These are phyloP conservation scores for Delonix regia DNA, from an alignment of 306 rosid genomes.

Conservation along the genomic window DNA sequence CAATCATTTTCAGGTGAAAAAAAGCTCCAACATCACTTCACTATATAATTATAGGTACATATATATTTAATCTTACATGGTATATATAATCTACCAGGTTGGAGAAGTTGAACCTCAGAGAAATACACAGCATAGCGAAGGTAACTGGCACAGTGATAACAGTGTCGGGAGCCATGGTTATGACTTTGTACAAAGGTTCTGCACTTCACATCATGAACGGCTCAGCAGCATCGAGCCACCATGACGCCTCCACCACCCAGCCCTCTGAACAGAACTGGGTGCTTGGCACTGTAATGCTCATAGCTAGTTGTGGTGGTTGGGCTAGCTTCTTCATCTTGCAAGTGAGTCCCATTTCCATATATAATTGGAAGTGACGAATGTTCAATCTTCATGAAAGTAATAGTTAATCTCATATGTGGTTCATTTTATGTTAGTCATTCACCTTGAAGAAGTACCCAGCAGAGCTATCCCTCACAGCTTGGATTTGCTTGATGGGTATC, in stretches of 20 bases:
- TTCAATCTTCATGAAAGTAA: background rate
- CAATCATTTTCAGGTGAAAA: slow-evolving; percentile 84
- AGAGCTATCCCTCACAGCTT: slow-evolving; percentile 87
- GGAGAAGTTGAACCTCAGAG: slow-evolving; percentile 71
- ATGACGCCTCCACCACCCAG: slow-evolving; percentile 21
- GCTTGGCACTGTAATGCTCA: slow-evolving; percentile 68
- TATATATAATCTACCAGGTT: too few species aligned
- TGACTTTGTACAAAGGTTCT: slow-evolving; percentile 97
- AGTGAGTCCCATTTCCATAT: slow-evolving; percentile 53
- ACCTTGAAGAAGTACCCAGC: slow-evolving; percentile 94
- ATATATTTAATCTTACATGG: too few species aligned
- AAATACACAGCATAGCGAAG: slow-evolving; percentile 78
- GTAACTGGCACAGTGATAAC: slow-evolving; percentile 80
- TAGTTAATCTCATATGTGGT: slow-evolving; percentile 1
- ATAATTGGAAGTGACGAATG: too few species aligned
- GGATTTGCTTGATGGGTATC: slow-evolving; percentile 78
- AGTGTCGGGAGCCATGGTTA: slow-evolving; percentile 91
- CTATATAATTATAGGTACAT: background rate
- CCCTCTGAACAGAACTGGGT: slow-evolving; percentile 69
- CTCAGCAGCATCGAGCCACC: slow-evolving; percentile 39
- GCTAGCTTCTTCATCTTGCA: slow-evolving; percentile 92
- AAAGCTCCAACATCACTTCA: slow-evolving; percentile 1
- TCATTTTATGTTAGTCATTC: slow-evolving; percentile 56
- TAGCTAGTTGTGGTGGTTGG: slow-evolving; percentile 80
- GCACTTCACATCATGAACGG: slow-evolving; percentile 59